Evolutionary conservation across 441 rosid genomes (phyloP), one percentile per base, ranked within the genome.

Genomic region (Melastoma candidum): DNA sequence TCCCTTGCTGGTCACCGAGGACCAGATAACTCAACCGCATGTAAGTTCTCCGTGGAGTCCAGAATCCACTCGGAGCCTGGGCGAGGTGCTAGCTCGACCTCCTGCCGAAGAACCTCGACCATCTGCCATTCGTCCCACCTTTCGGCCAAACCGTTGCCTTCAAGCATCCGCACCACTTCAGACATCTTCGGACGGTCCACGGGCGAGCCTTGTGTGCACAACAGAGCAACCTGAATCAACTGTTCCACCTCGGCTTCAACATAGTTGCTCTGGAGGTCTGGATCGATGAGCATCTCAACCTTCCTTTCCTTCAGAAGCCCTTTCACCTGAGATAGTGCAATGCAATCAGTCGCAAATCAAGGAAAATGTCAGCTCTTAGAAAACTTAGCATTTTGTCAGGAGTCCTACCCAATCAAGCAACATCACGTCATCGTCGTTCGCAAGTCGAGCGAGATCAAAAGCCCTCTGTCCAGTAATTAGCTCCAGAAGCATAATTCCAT

Each of bases 121-220:
- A 44, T 48, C 44, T 49, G 66, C 68, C 66, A 67, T 17, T 67
- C 49, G 0, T 49, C 56, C 64, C 96, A 84, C 66, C 74, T 80
- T 67, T 80, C 76, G 7, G 78, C 80, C 71, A 84, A 77, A 11
- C 93, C 88, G 29, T 77, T 83, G 0, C 96, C 90, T 72, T 81
- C 85, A 10, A 78, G 77, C 96, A 87, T 78, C 60, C 84, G 77
- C 1, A 79, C 85, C 10, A 84, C 90, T 47, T 84, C 88, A 0
- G 82, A 68, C 93, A 87, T 87, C 67, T 80, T 87, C 0, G 90
- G 96, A 32, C 96, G 71, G 61, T 79, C 87, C 75, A 66, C 5
- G 9, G 90, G 71, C 8, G 79, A 65, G 52, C 72, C 63, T 27
- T 80, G 93, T 12, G 86, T 84, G 72, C 90, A 84, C 10, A 87